Evolutionary conservation across 116 monocot genomes (phyloP), one percentile per base, ranked within the genome.

Genomic region (Phalaenopsis hybrid): DNA sequence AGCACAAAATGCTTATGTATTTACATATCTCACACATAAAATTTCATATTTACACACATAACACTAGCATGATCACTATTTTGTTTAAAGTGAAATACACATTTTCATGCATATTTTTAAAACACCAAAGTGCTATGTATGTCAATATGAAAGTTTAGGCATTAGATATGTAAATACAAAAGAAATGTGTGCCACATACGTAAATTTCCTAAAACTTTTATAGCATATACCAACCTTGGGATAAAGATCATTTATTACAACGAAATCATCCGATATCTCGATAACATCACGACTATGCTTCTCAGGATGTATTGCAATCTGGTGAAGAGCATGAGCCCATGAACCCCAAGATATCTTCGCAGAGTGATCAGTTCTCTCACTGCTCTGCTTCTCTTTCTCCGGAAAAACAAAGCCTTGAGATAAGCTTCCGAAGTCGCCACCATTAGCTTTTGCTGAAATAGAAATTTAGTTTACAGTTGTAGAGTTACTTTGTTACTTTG

Each of bases 251-350:
- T 86, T 92, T 77, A 92, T 20, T 48, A 95, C 87, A 80, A 95
- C 73, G 81, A 89, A 85, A 21, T 90, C 89, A 81, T 95, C 90
- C 20, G 93, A 86, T 79, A 89, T 81, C 57, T 95, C 92, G 37
- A 91, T 63, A 57, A 87, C 48, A 45, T 11, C 82, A 85, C 78
- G 82, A 84, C 88, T 89, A 76, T 95, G 89, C 69, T 89, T 89
- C 73, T 93, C 92, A 50, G 95, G 98, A 82, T 93, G 79, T 88
- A 89, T 87, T 57, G 95, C 92, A 44, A 88, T 83, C 23, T 84
- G 82, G 84, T 99, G 86, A 70, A 95, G 95, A 82, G 93, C 85
- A 86, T 92, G 93, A 10, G 93, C 88, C 98, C 98, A 99, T 41
- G 91, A 90, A 46, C 79, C 88, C 95, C 98, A 95, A 17, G 57